phyloP scores from a whole-genome alignment of 768 basidiomycete species.

The Pisolithus marmoratus region DNA sequence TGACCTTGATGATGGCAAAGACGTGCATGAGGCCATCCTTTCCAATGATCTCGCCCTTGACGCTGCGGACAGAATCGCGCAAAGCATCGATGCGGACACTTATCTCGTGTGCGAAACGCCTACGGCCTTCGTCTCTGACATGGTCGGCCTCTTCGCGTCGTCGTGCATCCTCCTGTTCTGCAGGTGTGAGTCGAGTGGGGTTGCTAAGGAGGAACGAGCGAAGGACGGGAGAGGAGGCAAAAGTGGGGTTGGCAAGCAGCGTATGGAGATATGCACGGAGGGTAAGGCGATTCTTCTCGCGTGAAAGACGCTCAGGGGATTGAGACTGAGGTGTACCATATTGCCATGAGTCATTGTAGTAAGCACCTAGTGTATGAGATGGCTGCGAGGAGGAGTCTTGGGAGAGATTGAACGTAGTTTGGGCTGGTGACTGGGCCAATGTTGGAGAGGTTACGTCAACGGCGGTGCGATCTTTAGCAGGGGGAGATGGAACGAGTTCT shows the following conservation, averaged over 20 bases:
- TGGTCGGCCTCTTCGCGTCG: slow-evolving; percentile 85
- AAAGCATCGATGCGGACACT: slow-evolving; percentile 80
- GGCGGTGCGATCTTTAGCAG: slow-evolving; percentile 80
- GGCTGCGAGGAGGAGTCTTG: slow-evolving; percentile 53
- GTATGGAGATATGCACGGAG: slow-evolving; percentile 88
- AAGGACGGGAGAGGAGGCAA: slow-evolving; percentile 85
- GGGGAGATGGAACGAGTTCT: slow-evolving; percentile 74
- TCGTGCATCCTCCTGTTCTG: slow-evolving; percentile 75
- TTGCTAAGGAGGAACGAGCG: slow-evolving; percentile 78
- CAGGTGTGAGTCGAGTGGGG: slow-evolving; percentile 58
- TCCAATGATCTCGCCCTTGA: slow-evolving; percentile 92
- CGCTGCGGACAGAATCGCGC: slow-evolving; percentile 73
- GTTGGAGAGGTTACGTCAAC: slow-evolving; percentile 40
- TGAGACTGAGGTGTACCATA: slow-evolving; percentile 6
- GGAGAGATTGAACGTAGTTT: slow-evolving; percentile 5
- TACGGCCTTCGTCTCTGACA: slow-evolving; percentile 81
- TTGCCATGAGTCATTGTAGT: slow-evolving; percentile 44
- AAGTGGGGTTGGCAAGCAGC: slow-evolving; percentile 60
- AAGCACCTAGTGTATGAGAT: slow-evolving; percentile 60
- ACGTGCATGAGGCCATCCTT: slow-evolving; percentile 84
- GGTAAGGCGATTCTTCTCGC: slow-evolving; percentile 95
- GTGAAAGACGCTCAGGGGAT: slow-evolving; percentile 45
- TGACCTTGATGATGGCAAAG: slow-evolving; percentile 84
- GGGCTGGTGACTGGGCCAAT: neutral
- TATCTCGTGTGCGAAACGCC: slow-evolving; percentile 82